Percentiles rank a stretch among this genome's conserved stretches.
These are phyloP conservation scores for Thelonectria rubi DNA, from an alignment of 2,329 filamentous ascomycete species.

Conservation along the genomic window DNA sequence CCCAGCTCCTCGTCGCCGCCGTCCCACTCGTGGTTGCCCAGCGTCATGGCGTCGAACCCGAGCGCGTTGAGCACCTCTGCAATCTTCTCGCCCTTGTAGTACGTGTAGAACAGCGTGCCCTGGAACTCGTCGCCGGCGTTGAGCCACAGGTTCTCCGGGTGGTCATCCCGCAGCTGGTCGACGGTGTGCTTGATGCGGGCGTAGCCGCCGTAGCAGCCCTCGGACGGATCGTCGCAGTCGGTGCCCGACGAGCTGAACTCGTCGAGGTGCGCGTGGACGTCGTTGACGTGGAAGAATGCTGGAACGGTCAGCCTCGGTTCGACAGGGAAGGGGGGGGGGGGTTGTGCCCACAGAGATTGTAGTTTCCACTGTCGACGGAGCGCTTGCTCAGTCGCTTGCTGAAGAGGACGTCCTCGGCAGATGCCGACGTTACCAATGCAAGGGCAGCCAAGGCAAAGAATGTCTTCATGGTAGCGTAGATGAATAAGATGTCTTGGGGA, in stretches of 20 bases:
- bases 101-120: conserved; percentile 73
- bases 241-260: conserved; percentile 68
- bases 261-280: conserved; percentile 73
- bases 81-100: conserved; percentile 74
- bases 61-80: conserved; percentile 71
- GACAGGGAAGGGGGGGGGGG: background rate
- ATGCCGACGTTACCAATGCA: conserved; percentile 43
- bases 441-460: conserved; percentile 35
- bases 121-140: conserved; percentile 77
- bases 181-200: conserved; percentile 70
- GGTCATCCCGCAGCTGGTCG: conserved; percentile 62
- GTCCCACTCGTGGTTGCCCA: conserved; percentile 75
- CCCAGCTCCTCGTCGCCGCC: conserved; percentile 70
- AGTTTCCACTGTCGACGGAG: conserved; percentile 58
- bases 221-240: conserved; percentile 64
- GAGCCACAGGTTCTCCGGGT: conserved; percentile 69
- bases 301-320: background rate
- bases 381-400: conserved; percentile 60
- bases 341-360: conserved; percentile 57
- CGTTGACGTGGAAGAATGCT: conserved; percentile 75
- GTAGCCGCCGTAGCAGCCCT: conserved; percentile 72
- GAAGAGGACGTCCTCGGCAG: conserved; percentile 57
- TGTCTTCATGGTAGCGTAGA: conserved; percentile 33
- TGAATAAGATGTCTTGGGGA: background rate
- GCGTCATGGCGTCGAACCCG: conserved; percentile 73